phyloP scores from a whole-genome alignment of 306 rosid species.

The Dryas alaskensis region DNA sequence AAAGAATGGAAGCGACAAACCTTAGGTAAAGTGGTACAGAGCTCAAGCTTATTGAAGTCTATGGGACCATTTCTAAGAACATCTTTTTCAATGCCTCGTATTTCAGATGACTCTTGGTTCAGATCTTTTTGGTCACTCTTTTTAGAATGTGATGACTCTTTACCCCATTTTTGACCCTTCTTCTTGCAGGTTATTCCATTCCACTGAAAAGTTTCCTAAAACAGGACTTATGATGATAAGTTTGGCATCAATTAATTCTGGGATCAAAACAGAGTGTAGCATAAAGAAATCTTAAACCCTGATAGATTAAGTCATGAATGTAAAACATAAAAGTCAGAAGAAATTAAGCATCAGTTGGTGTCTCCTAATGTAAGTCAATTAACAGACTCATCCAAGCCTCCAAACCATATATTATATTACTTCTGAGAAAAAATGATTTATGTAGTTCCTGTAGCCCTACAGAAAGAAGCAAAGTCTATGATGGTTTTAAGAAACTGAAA shows the following conservation, averaged over 20 bases:
- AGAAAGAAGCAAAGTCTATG: not conserved
- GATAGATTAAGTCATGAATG: not conserved
- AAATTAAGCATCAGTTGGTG: conserved; percentile 8
- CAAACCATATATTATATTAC: not conserved
- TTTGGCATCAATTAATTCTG: conserved; percentile 1
- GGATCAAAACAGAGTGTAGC: not conserved
- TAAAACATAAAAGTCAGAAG: not conserved
- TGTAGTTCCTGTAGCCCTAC: not conserved
- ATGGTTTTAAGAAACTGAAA: conserved; percentile 17
- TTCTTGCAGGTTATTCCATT: conserved; percentile 88
- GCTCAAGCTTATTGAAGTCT: conserved; percentile 62
- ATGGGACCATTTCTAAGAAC: conserved; percentile 28
- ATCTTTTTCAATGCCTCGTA: conserved; percentile 37
- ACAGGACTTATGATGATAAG: conserved; percentile 27
- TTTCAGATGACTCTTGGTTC: conserved; percentile 35
- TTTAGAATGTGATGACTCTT: conserved; percentile 50
- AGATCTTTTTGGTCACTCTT: conserved; percentile 33
- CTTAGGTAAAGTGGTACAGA: conserved; percentile 62
- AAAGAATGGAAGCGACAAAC: conserved; percentile 40
- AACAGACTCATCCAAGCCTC: not conserved
- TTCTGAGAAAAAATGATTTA: not conserved
- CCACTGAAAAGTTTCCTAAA: conserved; percentile 80
- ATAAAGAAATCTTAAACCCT: conserved; percentile 8
- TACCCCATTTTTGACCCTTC: conserved; percentile 96
- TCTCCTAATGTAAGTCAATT: not conserved